phyloP scores from a whole-genome alignment of 2,329 filamentous ascomycete genomes.

The Nigrograna mackinnonii region DNA sequence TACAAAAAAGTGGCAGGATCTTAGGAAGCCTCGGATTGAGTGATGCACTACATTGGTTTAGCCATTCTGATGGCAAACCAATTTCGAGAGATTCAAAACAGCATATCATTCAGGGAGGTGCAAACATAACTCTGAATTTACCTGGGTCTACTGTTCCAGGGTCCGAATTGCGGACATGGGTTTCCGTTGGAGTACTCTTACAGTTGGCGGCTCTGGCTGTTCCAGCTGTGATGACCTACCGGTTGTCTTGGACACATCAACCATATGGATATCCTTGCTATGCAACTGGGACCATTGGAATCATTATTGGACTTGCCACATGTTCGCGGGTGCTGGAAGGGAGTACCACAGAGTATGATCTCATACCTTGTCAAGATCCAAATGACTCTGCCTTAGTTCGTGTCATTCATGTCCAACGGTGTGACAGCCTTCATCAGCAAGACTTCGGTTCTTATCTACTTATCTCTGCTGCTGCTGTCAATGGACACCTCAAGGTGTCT shows the following conservation, averaged over 20 bases:
- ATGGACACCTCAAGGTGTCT: conserved; percentile 1
- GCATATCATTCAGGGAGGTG: background rate
- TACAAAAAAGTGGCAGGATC: background rate
- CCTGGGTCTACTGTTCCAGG: background rate
- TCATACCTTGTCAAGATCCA: background rate
- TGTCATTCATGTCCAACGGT: conserved; percentile 2
- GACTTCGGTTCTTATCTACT: conserved; percentile 1
- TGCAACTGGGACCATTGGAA: background rate
- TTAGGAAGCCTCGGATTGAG: background rate
- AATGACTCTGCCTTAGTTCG: background rate
- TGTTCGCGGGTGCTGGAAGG: conserved; percentile 6
- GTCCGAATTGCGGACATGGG: conserved; percentile 2
- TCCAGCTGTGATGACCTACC: conserved; percentile 2
- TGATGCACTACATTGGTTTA: background rate
- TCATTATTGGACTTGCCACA: conserved; percentile 1
- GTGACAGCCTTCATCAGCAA: conserved; percentile 4
- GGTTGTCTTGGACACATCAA: background rate
- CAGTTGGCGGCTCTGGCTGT: conserved; percentile 1
- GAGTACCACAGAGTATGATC: background rate
- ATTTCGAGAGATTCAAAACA: background rate
- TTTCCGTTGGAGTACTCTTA: background rate
- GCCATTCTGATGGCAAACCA: background rate
- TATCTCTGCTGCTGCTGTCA: background rate
- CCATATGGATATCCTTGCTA: conserved; percentile 6
- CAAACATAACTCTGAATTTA: conserved; percentile 8